phyloP scores from a whole-genome alignment of 495 filamentous ascomycete species.

The Aspergillus cristatus region DNA sequence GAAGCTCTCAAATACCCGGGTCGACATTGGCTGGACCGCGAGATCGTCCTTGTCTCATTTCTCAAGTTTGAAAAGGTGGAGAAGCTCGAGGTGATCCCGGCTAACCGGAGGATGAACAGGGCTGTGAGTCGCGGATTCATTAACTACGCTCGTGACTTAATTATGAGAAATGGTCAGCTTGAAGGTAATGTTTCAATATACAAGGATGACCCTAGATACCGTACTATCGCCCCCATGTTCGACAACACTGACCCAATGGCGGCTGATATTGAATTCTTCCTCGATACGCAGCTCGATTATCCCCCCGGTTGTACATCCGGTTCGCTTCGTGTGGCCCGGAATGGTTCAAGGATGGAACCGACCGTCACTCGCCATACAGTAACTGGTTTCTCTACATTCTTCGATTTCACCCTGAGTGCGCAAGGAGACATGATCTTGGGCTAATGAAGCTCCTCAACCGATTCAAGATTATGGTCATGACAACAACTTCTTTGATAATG shows the following conservation, averaged over 20 bases:
- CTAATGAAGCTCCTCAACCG: neutral
- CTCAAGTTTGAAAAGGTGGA: neutral
- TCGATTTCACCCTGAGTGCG: neutral
- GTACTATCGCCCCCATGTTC: neutral
- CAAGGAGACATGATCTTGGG: neutral
- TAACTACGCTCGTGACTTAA: neutral
- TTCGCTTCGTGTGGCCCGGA: neutral
- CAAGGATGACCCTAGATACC: neutral
- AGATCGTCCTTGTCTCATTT: neutral
- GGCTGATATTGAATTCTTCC: neutral
- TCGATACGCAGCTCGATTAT: neutral
- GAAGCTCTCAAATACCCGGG: neutral
- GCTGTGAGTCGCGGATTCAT: neutral
- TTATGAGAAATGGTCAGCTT: neutral
- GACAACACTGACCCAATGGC: neutral
- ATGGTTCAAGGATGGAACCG: neutral
- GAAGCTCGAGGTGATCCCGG: neutral
- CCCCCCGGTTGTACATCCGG: neutral
- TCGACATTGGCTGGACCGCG: neutral
- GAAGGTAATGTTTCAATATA: neutral
- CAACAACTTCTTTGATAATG: neutral
- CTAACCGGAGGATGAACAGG: neutral
- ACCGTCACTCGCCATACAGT: neutral
- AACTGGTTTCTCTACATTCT: neutral
- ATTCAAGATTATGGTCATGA: neutral